phyloP scores from a whole-genome alignment of 2,329 filamentous ascomycete species.

The Hirsutella minnesotensis region DNA sequence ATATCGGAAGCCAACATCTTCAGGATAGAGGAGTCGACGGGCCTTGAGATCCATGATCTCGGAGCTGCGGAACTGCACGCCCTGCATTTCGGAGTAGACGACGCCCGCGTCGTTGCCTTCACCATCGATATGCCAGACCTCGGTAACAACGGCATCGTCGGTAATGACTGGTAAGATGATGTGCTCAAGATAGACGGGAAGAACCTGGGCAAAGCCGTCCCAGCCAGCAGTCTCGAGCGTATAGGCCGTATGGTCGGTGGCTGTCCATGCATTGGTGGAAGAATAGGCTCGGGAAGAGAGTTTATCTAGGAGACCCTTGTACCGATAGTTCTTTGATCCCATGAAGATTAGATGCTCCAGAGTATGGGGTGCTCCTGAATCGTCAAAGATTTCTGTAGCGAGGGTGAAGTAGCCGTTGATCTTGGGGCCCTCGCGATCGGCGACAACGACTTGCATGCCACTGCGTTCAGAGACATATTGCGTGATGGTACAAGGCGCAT shows the following conservation, averaged over 20 bases:
- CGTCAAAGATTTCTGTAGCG: conserved; percentile 94
- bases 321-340: conserved; percentile 86
- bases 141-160: conserved; percentile 85
- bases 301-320: conserved; percentile 92
- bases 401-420: conserved; percentile 89
- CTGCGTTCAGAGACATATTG: conserved; percentile 94
- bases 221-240: conserved; percentile 91
- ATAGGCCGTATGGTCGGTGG: conserved; percentile 92
- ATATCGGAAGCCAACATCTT: conserved; percentile 85
- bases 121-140: conserved; percentile 92
- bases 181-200: conserved; percentile 93
- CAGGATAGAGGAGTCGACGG: conserved; percentile 71
- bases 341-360: conserved; percentile 77
- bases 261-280: conserved; percentile 92
- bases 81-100: conserved; percentile 99
- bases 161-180: conserved; percentile 84
- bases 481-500: conserved; percentile 76
- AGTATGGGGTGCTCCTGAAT: conserved; percentile 84
- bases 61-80: conserved; percentile 69
- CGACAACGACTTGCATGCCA: conserved; percentile 87
- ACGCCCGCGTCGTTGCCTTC: conserved; percentile 91
- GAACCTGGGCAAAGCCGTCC: conserved; percentile 90
- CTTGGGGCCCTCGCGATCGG: conserved; percentile 89
- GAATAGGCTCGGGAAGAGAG: conserved; percentile 89
- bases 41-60: conserved; percentile 83